These are phyloP conservation scores for Xylaria sp. DNA, from an alignment of 2,329 filamentous ascomycete genomes.

Conservation along the genomic window DNA sequence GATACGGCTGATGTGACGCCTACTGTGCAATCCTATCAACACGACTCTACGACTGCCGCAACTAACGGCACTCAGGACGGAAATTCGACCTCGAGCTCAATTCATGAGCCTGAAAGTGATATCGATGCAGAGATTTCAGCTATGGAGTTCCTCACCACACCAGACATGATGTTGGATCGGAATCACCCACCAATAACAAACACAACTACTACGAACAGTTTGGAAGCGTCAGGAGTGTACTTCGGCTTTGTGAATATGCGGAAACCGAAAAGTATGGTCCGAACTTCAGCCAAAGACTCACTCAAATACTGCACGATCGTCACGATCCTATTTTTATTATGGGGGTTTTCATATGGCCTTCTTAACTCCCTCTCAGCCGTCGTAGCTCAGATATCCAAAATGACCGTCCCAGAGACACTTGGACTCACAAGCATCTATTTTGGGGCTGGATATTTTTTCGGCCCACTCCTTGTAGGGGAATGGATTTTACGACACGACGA, in stretches of 20 bases:
- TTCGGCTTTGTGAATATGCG: slow-evolving; percentile 80
- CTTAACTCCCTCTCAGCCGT: slow-evolving; percentile 80
- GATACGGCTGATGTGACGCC: slow-evolving; percentile 39
- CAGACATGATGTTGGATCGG: slow-evolving; percentile 40
- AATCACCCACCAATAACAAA: slow-evolving; percentile 41
- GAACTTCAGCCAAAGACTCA: slow-evolving; percentile 66
- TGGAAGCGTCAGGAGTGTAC: slow-evolving; percentile 58
- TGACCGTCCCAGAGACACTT: slow-evolving; percentile 66
- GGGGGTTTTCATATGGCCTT: slow-evolving; percentile 90
- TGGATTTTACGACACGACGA: slow-evolving; percentile 73
- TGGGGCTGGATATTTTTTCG: slow-evolving; percentile 71
- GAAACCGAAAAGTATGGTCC: slow-evolving; percentile 72
- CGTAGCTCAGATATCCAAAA: slow-evolving; percentile 66
- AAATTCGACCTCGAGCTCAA: slow-evolving; percentile 20
- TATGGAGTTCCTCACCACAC: slow-evolving; percentile 55
- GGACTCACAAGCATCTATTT: slow-evolving; percentile 75
- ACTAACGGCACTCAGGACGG: slow-evolving; percentile 19
- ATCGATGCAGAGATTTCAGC: slow-evolving; percentile 43
- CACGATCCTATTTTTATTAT: slow-evolving; percentile 82
- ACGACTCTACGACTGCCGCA: slow-evolving; percentile 22
- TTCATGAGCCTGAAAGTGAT: slow-evolving; percentile 28
- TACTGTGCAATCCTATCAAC: slow-evolving; percentile 33
- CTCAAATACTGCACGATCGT: slow-evolving; percentile 76
- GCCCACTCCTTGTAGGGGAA: slow-evolving; percentile 71
- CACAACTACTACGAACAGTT: slow-evolving; percentile 42